These are phyloP conservation scores for Blastobotrys persicus DNA, from an alignment of 1,139 yeast species.

Conservation along the genomic window DNA sequence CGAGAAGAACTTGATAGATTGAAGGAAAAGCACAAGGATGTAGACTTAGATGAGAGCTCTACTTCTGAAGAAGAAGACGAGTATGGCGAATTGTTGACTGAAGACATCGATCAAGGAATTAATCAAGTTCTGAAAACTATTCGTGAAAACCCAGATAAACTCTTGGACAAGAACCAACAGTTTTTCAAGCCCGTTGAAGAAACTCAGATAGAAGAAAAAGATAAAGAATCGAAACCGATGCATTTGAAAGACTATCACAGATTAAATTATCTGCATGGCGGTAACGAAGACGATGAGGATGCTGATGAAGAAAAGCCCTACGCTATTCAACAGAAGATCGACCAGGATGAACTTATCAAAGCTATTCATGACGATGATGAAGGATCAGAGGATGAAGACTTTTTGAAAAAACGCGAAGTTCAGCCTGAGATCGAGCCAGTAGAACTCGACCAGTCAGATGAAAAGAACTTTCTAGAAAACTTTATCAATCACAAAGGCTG, in stretches of 20 bases:
- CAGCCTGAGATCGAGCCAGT: constrained; percentile 36
- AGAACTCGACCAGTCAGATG: constrained; percentile 45
- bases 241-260: constrained; percentile 92
- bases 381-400: constrained; percentile 49
- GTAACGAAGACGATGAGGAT: constrained; percentile 47
- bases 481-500: constrained; percentile 80
- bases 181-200: constrained; percentile 67
- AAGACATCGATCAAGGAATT: constrained; percentile 79
- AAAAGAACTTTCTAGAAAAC: constrained; percentile 66
- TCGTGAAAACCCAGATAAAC: constrained; percentile 54
- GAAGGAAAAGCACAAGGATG: constrained; percentile 32
- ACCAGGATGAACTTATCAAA: constrained; percentile 63
- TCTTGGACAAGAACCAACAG: constrained; percentile 63
- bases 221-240: constrained; percentile 61
- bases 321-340: constrained; percentile 72
- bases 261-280: constrained; percentile 61
- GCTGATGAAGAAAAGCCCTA: constrained; percentile 55
- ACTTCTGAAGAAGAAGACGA: constrained; percentile 85
- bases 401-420: constrained; percentile 55
- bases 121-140: constrained; percentile 68
- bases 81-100: constrained; percentile 82
- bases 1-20: constrained; percentile 35
- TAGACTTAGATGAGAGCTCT: constrained; percentile 37
- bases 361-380: constrained; percentile 61
- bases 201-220: constrained; percentile 19